phyloP scores from a whole-genome alignment of 2,329 filamentous ascomycete species.

The Pseudogymnoascus sp. region DNA sequence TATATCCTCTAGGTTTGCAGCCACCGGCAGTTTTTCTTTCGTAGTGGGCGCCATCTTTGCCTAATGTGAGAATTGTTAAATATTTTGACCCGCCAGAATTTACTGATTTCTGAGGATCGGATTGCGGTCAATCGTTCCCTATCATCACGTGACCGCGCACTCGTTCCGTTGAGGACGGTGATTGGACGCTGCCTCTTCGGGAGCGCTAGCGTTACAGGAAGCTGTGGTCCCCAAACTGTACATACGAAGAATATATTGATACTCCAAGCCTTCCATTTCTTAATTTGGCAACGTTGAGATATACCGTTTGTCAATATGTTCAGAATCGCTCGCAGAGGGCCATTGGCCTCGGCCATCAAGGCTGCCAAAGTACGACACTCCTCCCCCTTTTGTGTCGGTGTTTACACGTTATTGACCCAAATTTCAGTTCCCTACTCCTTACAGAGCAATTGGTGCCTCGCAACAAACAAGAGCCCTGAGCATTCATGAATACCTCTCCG shows the following conservation, averaged over 20 bases:
- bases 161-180: not conserved
- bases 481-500: slow-evolving; percentile 97
- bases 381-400: slow-evolving; percentile 16
- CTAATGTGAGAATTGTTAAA: not conserved
- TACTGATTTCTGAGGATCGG: not conserved
- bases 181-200: not conserved
- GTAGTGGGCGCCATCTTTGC: not conserved
- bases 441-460: slow-evolving; percentile 54
- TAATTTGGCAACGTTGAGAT: slow-evolving; percentile 23
- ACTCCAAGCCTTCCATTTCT: slow-evolving; percentile 10
- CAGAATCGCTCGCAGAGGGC: slow-evolving; percentile 75
- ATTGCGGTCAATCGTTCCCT: not conserved
- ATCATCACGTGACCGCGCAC: not conserved
- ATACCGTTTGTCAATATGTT: slow-evolving; percentile 57
- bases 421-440: slow-evolving; percentile 37
- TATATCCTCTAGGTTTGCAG: slow-evolving; percentile 23
- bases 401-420: slow-evolving; percentile 26
- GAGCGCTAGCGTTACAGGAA: slow-evolving; percentile 7
- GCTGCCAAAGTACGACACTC: slow-evolving; percentile 56
- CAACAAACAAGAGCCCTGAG: slow-evolving; percentile 83
- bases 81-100: not conserved
- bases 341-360: slow-evolving; percentile 71
- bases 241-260: slow-evolving; percentile 8
- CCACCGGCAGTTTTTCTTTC: slow-evolving; percentile 2
- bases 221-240: slow-evolving; percentile 7